Percentiles rank a stretch among this genome's conserved stretches.
These are phyloP conservation scores for Lasiodiplodia gonubiensis DNA, from an alignment of 2,329 filamentous ascomycete genomes.

Conservation along the genomic window DNA sequence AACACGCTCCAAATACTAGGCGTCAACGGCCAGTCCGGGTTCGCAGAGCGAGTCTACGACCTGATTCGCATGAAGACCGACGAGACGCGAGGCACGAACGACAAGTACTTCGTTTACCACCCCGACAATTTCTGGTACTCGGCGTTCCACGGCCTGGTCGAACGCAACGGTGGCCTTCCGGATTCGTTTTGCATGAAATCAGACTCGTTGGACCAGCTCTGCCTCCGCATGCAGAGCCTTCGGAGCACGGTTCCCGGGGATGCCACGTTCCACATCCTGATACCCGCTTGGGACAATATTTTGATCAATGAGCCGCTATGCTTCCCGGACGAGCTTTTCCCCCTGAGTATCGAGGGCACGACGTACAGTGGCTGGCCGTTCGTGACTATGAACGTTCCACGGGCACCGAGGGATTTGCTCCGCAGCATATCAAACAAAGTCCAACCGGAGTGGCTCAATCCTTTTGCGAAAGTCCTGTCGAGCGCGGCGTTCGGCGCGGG, in stretches of 20 bases:
- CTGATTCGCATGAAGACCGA: not conserved
- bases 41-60: not conserved
- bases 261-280: not conserved
- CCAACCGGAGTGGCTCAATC: not conserved
- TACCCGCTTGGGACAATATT: not conserved
- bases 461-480: too few species aligned
- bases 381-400: not conserved
- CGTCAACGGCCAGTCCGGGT: not conserved
- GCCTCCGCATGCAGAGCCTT: not conserved
- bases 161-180: constrained; percentile 42
- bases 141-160: constrained; percentile 47
- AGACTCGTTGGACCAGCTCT: constrained; percentile 41
- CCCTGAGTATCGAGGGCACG: not conserved
- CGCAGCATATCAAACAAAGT: not conserved
- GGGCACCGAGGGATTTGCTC: not conserved
- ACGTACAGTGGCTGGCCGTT: not conserved
- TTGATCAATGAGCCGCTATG: not conserved
- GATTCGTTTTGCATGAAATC: constrained; percentile 48
- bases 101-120: constrained; percentile 52
- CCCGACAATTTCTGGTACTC: constrained; percentile 53
- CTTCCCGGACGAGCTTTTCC: not conserved
- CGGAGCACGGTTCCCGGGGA: not conserved
- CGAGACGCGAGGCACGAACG: not conserved
- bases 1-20: not conserved
- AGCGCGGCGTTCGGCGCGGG: too few species aligned